These are phyloP conservation scores for Ophiocordyceps camponoti-leonardi DNA, from an alignment of 2,329 filamentous ascomycete species.

Conservation along the genomic window DNA sequence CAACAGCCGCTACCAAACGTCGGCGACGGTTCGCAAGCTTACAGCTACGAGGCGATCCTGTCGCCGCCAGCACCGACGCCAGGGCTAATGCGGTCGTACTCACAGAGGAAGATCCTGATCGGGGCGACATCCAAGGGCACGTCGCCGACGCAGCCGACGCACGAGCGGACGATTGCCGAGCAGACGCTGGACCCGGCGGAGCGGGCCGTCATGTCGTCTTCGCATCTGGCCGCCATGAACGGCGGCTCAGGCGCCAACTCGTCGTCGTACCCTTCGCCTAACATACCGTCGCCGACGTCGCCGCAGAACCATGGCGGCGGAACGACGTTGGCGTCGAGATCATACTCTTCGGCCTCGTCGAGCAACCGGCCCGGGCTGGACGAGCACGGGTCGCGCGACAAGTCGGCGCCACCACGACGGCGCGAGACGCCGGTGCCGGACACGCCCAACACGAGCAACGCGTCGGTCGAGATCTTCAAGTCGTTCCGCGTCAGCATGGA, in stretches of 20 bases:
- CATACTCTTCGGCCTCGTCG: conserved; percentile 20
- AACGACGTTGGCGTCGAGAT: conserved; percentile 43
- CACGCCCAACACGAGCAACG: conserved; percentile 36
- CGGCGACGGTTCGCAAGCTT: conserved; percentile 14
- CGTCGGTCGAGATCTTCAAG: conserved; percentile 90
- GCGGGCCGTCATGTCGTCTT: conserved; percentile 47
- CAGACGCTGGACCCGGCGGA: conserved; percentile 53
- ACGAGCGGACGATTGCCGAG: conserved; percentile 47
- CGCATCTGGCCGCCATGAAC: conserved; percentile 54
- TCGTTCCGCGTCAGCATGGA: conserved; percentile 97
- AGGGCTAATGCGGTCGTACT: conserved; percentile 53
- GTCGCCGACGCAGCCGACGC: conserved; percentile 56
- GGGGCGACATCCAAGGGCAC: conserved; percentile 57
- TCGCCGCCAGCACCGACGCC: conserved; percentile 42
- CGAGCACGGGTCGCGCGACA: not conserved
- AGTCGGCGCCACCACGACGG: conserved; percentile 28
- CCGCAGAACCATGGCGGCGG: conserved; percentile 36
- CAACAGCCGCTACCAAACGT: conserved; percentile 63
- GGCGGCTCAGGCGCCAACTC: conserved; percentile 23
- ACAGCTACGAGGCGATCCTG: conserved; percentile 30
- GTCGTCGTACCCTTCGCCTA: conserved; percentile 39
- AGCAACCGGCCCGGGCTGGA: not conserved
- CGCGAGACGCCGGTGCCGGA: conserved; percentile 46
- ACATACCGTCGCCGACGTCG: conserved; percentile 53
- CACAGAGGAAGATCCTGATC: conserved; percentile 58